Percentiles rank a stretch among this genome's conserved stretches.
Conservation (phyloP, 257 asterid species). For the Buddleja alternifolia region DNA sequence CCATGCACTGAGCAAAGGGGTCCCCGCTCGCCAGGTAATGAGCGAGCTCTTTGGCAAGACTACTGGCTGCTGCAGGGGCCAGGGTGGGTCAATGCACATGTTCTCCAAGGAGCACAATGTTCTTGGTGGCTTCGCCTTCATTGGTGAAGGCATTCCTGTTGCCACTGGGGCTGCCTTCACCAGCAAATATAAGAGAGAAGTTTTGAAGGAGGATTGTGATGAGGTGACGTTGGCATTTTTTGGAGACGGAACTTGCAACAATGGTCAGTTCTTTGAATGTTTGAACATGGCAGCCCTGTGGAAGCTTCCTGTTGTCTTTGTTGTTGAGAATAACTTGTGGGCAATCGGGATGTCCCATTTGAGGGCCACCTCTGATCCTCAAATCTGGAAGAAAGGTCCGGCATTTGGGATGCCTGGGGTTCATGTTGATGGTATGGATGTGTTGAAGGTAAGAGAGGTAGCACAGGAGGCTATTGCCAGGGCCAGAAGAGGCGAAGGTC, state of each 20-base stretch:
- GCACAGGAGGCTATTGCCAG: slow-evolving; percentile 86
- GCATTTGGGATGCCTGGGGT: slow-evolving; percentile 99
- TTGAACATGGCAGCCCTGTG: slow-evolving; percentile 98
- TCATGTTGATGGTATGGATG: slow-evolving; percentile 99
- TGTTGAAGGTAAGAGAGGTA: slow-evolving; percentile 95
- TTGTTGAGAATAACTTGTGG: slow-evolving; percentile 98
- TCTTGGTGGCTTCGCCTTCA: slow-evolving; percentile 95
- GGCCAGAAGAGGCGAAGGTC: slow-evolving; percentile 97
- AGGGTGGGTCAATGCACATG: slow-evolving; percentile 99
- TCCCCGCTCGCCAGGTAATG: slow-evolving; percentile 92
- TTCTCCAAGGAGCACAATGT: slow-evolving; percentile 95
- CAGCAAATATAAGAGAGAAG: slow-evolving; percentile 85
- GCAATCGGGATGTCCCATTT: slow-evolving; percentile 99
- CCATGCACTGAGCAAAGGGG: slow-evolving; percentile 97
- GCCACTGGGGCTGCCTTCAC: slow-evolving; percentile 98
- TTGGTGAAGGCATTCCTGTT: slow-evolving; percentile 95
- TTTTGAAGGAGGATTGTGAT: slow-evolving; percentile 82
- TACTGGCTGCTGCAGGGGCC: slow-evolving; percentile 98
- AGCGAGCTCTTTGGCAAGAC: slow-evolving; percentile 98
- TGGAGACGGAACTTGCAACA: slow-evolving; percentile 96
- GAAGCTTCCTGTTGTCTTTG: slow-evolving; percentile 94
- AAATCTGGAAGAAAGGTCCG: slow-evolving; percentile 97
- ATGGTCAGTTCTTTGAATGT: slow-evolving; percentile 96
- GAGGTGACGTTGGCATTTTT: slow-evolving; percentile 90
- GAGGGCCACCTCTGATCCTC: slow-evolving; percentile 95